Percentiles rank a stretch among this genome's conserved stretches.
These are phyloP conservation scores for Penicillium sp. DNA, from an alignment of 2,329 filamentous ascomycete genomes.

Conservation along the genomic window DNA sequence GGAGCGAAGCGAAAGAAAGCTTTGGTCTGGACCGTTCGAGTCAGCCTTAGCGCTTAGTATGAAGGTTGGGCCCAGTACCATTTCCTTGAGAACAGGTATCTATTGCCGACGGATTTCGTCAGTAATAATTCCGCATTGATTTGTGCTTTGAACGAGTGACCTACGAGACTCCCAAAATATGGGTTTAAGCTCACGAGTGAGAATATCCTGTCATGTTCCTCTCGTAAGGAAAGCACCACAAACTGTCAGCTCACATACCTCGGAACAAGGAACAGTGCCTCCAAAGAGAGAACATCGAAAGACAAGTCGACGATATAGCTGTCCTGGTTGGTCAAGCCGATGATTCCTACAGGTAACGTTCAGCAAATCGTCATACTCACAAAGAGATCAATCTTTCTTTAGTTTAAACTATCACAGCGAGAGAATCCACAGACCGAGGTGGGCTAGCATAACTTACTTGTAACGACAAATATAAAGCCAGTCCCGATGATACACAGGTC, in stretches of 20 bases:
- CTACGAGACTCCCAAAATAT: conserved; percentile 69
- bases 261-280: conserved; percentile 88
- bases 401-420: background rate
- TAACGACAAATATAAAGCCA: conserved; percentile 70
- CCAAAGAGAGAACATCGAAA: conserved; percentile 87
- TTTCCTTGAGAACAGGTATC: conserved; percentile 90
- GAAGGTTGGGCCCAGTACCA: conserved; percentile 59
- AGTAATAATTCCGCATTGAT: conserved; percentile 19
- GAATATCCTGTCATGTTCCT: conserved; percentile 65
- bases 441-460: conserved; percentile 61
- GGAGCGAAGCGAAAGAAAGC: conserved; percentile 85
- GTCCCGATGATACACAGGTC: conserved; percentile 76
- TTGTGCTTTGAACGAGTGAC: conserved; percentile 28
- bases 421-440: background rate
- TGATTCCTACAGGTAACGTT: conserved; percentile 56
- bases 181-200: conserved; percentile 85
- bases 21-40: conserved; percentile 61
- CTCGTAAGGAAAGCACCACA: conserved; percentile 16
- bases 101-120: conserved; percentile 34
- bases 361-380: background rate
- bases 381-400: background rate
- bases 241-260: conserved; percentile 45
- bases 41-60: conserved; percentile 33
- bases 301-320: conserved; percentile 72
- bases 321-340: conserved; percentile 68